These are phyloP conservation scores for Starmerella floricola DNA, from an alignment of 805 yeast genomes.

Conservation along the genomic window DNA sequence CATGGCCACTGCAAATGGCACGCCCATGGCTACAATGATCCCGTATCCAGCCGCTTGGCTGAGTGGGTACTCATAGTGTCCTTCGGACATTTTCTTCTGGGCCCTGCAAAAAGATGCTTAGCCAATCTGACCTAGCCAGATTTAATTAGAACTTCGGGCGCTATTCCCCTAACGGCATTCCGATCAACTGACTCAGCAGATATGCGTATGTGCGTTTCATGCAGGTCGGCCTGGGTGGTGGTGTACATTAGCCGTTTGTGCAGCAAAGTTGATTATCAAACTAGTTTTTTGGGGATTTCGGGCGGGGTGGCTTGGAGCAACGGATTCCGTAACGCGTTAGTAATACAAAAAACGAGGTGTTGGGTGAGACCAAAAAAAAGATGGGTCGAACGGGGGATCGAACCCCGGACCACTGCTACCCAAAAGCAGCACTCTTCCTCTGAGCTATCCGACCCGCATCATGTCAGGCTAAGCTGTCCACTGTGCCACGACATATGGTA, in stretches of 20 bases:
- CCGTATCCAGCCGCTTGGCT: constrained; percentile 82
- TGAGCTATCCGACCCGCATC: constrained; percentile 4
- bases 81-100: too few species aligned
- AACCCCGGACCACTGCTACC: constrained; percentile 20
- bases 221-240: too few species aligned
- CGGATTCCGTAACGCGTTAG: not conserved
- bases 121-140: too few species aligned
- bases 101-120: too few species aligned
- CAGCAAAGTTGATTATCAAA: too few species aligned
- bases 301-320: too few species aligned
- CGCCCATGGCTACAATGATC: constrained; percentile 72
- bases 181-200: too few species aligned
- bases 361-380: not conserved
- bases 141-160: too few species aligned
- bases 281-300: too few species aligned
- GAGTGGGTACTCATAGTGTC: constrained; percentile 28
- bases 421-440: constrained; percentile 14
- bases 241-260: too few species aligned
- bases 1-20: constrained; percentile 54
- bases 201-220: too few species aligned
- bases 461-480: not conserved
- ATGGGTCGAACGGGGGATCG: constrained; percentile 17
- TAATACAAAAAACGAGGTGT: not conserved
- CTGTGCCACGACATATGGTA: constrained; percentile 5
- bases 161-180: too few species aligned